Evolutionary conservation across 2,329 filamentous ascomycete genomes (phyloP), one percentile per base, ranked within the genome.

Genomic region (Alternaria infectoria): DNA sequence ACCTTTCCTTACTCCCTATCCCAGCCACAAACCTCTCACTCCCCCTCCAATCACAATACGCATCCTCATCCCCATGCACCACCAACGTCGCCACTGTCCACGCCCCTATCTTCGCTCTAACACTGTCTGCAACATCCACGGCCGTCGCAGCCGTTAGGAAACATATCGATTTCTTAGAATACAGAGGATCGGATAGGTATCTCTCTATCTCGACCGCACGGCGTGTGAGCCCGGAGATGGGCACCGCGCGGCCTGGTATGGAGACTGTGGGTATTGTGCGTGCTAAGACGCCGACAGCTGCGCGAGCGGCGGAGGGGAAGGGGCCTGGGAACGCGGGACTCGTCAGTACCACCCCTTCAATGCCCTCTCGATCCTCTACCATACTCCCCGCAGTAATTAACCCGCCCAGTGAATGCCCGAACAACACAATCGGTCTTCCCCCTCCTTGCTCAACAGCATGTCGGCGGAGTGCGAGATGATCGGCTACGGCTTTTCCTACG

Each of bases 1-100:
- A 32, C 40, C 57, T 64, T 30, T 61, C 57, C 43, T 0, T 15
- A 4, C 30, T 55, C n/a, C 15, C 21, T 25, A 61, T 64, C 13
- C 23, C 50, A 7, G 23, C 12, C 3, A 61, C 52, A 46, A 61
- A 57, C 47, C 46, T 54, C 43, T 61, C 45, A 30, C 61, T 64
- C 2, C 45, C 57, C n/a, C 15, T 64, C 57, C 52, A 57, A 26
- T 61, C 61, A 40, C 57, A 60, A 49, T 64, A 64, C 36, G 57
- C 45, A 21, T 64, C 61, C n/a, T 46, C 52, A 9, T 59, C 56
- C 3, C 61, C 57, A 57, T 64, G 57, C 13, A 64, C 17, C 8
- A 64, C 50, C 21, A 64, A 19, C 15, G 57, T 64, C 9, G 57
- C 52, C 13, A 64, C 52, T 5, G 15, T 61, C 61, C 61, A 64